Base-by-base conservation (phyloP, 2,329 filamentous ascomycete species). In the Diaporthe sp. region DNA sequence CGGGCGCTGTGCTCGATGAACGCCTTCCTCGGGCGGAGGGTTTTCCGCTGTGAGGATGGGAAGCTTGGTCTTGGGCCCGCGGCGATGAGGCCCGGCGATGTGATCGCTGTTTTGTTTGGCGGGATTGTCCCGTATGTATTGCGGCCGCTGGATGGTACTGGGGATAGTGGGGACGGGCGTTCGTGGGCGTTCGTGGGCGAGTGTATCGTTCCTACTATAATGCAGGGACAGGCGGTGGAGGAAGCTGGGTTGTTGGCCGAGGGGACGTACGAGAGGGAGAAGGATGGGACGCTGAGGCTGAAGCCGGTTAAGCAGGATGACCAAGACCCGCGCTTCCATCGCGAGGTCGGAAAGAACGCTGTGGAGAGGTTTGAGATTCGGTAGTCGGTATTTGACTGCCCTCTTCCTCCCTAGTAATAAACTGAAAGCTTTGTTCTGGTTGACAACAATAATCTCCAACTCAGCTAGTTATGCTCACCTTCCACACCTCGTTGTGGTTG, bases 211-310 rank as follows among this genome's bases (percentile, higher is more conserved):
- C 73, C 75, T 3, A 74, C 58, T 22, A 57, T 78, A 44, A 77
- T 77, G 77, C 73, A 78, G 42, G 77, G 77, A 10, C 73, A 78
- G 65, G 77, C 73, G 9, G 75, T 77, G 39, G 53, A 62, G 34
- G 71, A 37, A 37, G 76, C 72, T 13, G 75, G 76, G 13, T 25
- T 77, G n/a, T 44, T 76, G 42, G 72, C 46, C 37, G 46, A 71
- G 1, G 75, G 68, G 9, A 70, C 68, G 34, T 77, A 70, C 57
- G 39, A 49, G 31, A 37, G 70, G 46, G 42, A n/a, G 12, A 19
- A 42, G 31, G 44, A 55, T 61, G 76, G 75, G 31, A 58, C 25
- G 53, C 44, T 74, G 58, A 71, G 37, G 17, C 44, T 76, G 31
- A 49, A 12, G 13, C 58, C 76, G 22, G 57, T 19, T 5, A 19